A percentile compares a stretch with the other conserved stretches of the same genome.
Evolutionary conservation across 2,329 filamentous ascomycete genomes (phyloP).

Genomic region (Neopestalotiopsis sp.): DNA sequence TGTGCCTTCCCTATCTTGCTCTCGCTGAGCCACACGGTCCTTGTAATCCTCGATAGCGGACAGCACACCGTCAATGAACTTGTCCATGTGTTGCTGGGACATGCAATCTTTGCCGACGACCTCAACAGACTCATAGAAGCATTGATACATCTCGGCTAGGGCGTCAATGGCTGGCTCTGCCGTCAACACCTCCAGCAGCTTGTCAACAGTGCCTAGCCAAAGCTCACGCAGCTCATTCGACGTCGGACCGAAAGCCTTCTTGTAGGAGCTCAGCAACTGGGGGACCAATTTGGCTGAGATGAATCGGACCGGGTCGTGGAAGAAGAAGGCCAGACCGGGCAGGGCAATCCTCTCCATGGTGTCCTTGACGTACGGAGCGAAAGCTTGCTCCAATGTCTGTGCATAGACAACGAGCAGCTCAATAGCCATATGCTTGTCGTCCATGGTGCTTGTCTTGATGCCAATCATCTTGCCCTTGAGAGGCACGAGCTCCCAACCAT

Average conservation of each 20-base stretch:
- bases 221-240: constrained; percentile 82
- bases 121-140: constrained; percentile 98
- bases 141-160: constrained; percentile 98
- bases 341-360: constrained; percentile 97
- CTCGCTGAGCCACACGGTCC: constrained; percentile 78
- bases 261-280: constrained; percentile 90
- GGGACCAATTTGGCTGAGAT: constrained; percentile 95
- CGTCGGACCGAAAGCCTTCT: constrained; percentile 83
- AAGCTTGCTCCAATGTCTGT: constrained; percentile 89
- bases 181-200: constrained; percentile 89
- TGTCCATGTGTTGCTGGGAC: constrained; percentile 77
- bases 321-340: constrained; percentile 95
- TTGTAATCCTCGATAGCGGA: constrained; percentile 93
- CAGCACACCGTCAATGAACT: constrained; percentile 85
- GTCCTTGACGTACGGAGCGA: constrained; percentile 88
- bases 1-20: constrained; percentile 76
- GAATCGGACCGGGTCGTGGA: constrained; percentile 96
- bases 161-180: constrained; percentile 96
- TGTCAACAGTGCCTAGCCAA: constrained; percentile 86
- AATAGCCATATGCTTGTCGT: constrained; percentile 99
- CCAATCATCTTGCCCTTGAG: constrained; percentile 98
- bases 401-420: constrained; percentile 97
- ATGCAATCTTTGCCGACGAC: constrained; percentile 88
- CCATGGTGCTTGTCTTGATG: constrained; percentile 94
- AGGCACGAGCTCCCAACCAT: constrained; percentile 96